Evolutionary conservation across 2,329 filamentous ascomycete genomes (phyloP).

Genomic region (Penicillium sp.): DNA sequence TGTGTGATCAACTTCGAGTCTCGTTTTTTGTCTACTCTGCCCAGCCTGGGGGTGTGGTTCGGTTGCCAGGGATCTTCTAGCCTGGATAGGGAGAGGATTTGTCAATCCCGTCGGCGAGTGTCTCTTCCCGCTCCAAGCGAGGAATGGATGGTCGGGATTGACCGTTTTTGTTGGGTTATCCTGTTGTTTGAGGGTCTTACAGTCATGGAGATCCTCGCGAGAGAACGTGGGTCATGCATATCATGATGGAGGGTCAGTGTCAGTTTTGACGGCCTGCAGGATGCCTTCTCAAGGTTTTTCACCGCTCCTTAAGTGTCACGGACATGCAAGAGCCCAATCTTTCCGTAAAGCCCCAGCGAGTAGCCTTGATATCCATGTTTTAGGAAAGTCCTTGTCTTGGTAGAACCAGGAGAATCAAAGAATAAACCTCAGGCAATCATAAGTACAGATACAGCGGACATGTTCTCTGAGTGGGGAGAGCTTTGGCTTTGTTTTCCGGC

Average conservation of each 20-base stretch:
- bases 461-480: not conserved
- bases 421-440: too few species aligned
- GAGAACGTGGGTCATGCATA: conserved; percentile 4
- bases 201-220: not conserved
- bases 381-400: not conserved
- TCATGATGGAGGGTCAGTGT: not conserved
- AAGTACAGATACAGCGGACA: not conserved
- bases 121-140: not conserved
- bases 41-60: not conserved
- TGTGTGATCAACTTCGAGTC: not conserved
- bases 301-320: not conserved
- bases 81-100: not conserved
- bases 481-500: not conserved
- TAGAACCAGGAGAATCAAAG: not conserved
- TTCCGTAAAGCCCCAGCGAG: not conserved
- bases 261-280: not conserved
- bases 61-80: not conserved
- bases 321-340: not conserved
- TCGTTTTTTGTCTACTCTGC: not conserved
- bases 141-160: not conserved
- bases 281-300: not conserved
- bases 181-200: not conserved
- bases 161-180: not conserved
- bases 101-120: not conserved
- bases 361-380: not conserved